phyloP scores from a whole-genome alignment of 2,329 filamentous ascomycete genomes.

The Alternaria alternata region DNA sequence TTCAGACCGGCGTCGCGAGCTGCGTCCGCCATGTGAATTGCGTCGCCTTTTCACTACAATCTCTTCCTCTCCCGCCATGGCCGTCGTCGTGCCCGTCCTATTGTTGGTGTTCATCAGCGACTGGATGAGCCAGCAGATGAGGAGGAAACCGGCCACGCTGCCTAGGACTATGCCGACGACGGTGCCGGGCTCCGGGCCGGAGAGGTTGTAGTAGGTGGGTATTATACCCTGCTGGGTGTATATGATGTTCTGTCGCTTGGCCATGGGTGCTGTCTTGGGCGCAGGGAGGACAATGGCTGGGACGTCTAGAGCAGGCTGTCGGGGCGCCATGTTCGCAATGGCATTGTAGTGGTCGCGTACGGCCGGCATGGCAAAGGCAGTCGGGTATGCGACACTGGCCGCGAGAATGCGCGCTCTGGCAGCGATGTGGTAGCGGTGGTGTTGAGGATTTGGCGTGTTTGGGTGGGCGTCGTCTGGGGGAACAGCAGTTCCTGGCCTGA shows the following conservation, averaged over 20 bases:
- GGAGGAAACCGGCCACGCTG: conserved; percentile 61
- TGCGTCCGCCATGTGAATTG: conserved; percentile 43
- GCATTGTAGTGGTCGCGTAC: conserved; percentile 31
- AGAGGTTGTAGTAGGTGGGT: conserved; percentile 66
- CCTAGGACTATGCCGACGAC: conserved; percentile 69
- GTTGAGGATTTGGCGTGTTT: conserved; percentile 12
- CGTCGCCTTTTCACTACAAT: conserved; percentile 60
- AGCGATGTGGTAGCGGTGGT: conserved; percentile 13
- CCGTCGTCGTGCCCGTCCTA: conserved; percentile 40
- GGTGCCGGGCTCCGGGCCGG: conserved; percentile 63
- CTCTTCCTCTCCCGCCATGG: conserved; percentile 62
- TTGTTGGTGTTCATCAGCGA: conserved; percentile 48
- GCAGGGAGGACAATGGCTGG: conserved; percentile 23
- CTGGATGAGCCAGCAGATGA: conserved; percentile 62
- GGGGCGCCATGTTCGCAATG: conserved; percentile 34
- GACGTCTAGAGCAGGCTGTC: conserved; percentile 27
- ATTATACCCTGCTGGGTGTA: conserved; percentile 56
- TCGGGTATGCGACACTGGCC: conserved; percentile 18
- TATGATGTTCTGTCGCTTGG: conserved; percentile 30
- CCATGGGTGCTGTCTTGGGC: conserved; percentile 21
- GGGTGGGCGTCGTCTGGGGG: conserved; percentile 25
- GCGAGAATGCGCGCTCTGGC: conserved; percentile 18
- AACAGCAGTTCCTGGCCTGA: conserved; percentile 26
- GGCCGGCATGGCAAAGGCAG: conserved; percentile 36
- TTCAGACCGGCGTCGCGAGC: conserved; percentile 42